Evolutionary conservation across 163 green algal species (phyloP).

Genomic region (Scenedesmus sp.): DNA sequence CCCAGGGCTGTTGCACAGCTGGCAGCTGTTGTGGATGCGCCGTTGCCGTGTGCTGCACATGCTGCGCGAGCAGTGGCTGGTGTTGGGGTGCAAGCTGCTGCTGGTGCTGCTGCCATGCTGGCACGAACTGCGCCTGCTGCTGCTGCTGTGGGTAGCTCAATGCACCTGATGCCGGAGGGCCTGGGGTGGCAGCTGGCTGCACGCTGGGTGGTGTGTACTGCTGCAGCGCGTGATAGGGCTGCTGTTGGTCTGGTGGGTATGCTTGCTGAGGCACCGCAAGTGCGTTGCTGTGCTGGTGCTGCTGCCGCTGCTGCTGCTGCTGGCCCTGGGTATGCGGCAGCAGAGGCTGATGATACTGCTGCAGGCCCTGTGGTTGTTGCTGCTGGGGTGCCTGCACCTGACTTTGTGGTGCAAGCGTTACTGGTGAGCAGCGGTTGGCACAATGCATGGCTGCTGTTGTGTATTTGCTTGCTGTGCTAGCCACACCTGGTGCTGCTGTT

Average conservation of each 20-base stretch:
- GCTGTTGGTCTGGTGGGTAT: background rate
- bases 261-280: background rate
- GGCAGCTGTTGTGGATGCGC: too few relatives aligned
- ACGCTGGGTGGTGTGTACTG: background rate
- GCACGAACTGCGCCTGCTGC: too few relatives aligned
- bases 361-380: too few relatives aligned
- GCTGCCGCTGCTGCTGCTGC: background rate
- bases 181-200: background rate
- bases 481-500: background rate
- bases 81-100: background rate
- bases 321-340: too few relatives aligned
- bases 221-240: background rate
- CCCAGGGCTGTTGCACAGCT: too few relatives aligned
- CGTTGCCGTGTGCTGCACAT: background rate
- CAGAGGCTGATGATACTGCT: too few relatives aligned
- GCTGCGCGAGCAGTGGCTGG: background rate
- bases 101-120: background rate
- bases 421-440: too few relatives aligned
- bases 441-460: background rate
- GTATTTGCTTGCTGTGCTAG: background rate
- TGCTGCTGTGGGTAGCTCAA: background rate
- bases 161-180: background rate
- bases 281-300: background rate
- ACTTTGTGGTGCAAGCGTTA: too few relatives aligned
- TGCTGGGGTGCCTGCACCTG: too few relatives aligned